Conservation (phyloP, 2,329 filamentous ascomycete genomes). For the Ophiosphaerella korrae region DNA sequence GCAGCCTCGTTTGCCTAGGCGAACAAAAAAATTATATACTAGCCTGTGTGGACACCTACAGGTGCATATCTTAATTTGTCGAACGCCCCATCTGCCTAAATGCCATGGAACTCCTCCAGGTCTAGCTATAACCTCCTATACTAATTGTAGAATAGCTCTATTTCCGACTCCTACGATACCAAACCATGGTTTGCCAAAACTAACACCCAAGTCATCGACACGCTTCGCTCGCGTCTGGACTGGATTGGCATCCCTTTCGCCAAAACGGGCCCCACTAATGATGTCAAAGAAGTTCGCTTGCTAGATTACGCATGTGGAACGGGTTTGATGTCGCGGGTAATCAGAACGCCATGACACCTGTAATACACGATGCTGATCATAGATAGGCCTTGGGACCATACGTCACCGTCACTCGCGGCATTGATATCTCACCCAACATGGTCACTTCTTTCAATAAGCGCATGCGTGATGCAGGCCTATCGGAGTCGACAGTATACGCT, state of each 20-base stretch:
- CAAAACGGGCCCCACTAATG: constrained; percentile 36
- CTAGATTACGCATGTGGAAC: constrained; percentile 81
- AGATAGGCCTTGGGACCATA: constrained; percentile 64
- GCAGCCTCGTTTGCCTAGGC: too few relatives aligned
- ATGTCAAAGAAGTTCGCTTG: constrained; percentile 53
- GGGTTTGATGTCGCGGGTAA: constrained; percentile 67
- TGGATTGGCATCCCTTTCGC: constrained; percentile 68
- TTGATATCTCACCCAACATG: constrained; percentile 76
- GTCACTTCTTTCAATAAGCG: constrained; percentile 68
- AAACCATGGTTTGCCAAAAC: constrained; percentile 59
- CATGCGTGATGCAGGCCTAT: constrained; percentile 44
- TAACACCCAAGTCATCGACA: constrained; percentile 59
- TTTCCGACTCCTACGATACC: constrained; percentile 62
- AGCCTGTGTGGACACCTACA: too few relatives aligned
- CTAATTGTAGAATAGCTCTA: constrained; percentile 40
- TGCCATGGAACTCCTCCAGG: too few relatives aligned
- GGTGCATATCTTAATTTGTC: too few relatives aligned
- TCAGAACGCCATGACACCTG: constrained; percentile 25
- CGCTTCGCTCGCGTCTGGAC: constrained; percentile 59
- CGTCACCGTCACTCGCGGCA: constrained; percentile 66
- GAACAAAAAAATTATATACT: too few relatives aligned
- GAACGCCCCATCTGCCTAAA: too few relatives aligned
- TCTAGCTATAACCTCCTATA: too few relatives aligned
- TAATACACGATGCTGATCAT: background rate
- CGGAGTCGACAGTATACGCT: constrained; percentile 25